Evolutionary conservation across 1,284 basidiomycete genomes (phyloP).

Genomic region (Ceratobasidium theobromae): DNA sequence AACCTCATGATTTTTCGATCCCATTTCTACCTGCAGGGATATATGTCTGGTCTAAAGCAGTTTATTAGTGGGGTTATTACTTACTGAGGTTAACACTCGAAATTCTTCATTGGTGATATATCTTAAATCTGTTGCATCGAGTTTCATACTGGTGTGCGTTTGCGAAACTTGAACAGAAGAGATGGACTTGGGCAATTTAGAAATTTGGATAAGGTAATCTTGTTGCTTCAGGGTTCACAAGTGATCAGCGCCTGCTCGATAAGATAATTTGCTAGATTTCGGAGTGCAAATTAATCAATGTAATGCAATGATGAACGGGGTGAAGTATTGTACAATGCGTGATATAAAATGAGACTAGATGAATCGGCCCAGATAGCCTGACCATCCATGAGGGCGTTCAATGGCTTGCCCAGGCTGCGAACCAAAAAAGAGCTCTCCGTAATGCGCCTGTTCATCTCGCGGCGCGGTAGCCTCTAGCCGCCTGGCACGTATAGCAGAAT

Average conservation of each 20-base stretch:
- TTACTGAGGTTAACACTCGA: slow-evolving; percentile 87
- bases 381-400: slow-evolving; percentile 7
- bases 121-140: slow-evolving; percentile 92
- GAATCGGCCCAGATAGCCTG: slow-evolving; percentile 7
- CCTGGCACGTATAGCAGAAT: slow-evolving; percentile 12
- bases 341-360: not conserved
- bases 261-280: slow-evolving; percentile 12
- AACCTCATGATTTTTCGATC: slow-evolving; percentile 96
- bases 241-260: slow-evolving; percentile 27
- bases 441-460: slow-evolving; percentile 5
- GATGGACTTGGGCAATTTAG: slow-evolving; percentile 7
- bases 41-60: not conserved
- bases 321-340: not conserved
- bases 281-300: not conserved
- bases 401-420: not conserved
- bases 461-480: slow-evolving; percentile 16
- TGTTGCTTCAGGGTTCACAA: not conserved
- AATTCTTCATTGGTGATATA: slow-evolving; percentile 94
- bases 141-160: slow-evolving; percentile 64
- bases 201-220: slow-evolving; percentile 17
- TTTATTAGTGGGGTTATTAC: slow-evolving; percentile 39
- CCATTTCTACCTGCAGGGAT: slow-evolving; percentile 81
- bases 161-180: not conserved
- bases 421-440: slow-evolving; percentile 20
- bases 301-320: not conserved